Percentiles rank a stretch among this genome's conserved stretches.
Conservation (phyloP, 805 yeast species). For the Candida tammaniensis region DNA sequence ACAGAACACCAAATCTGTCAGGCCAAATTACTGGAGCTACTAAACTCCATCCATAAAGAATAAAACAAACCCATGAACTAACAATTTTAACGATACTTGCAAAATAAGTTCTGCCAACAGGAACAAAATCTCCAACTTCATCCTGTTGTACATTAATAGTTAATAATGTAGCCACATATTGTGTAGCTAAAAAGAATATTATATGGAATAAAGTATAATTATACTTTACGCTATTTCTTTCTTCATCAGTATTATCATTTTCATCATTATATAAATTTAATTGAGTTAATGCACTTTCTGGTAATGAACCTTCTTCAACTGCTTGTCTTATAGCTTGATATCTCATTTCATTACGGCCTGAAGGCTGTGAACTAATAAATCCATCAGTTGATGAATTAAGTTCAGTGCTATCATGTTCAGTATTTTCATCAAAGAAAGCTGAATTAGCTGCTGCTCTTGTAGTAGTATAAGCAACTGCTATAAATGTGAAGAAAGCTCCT, state of each 20-base stretch:
- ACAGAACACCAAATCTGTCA: slow-evolving; percentile 64
- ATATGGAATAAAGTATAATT: slow-evolving; percentile 86
- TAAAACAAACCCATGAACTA: slow-evolving; percentile 89
- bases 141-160: slow-evolving; percentile 89
- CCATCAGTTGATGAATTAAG: slow-evolving; percentile 41
- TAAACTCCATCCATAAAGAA: slow-evolving; percentile 84
- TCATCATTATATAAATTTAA: slow-evolving; percentile 54
- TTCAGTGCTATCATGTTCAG: slow-evolving; percentile 15
- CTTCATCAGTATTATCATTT: slow-evolving; percentile 50
- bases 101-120: slow-evolving; percentile 96
- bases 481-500: slow-evolving; percentile 90
- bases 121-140: slow-evolving; percentile 84
- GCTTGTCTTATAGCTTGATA: slow-evolving; percentile 88
- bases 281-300: slow-evolving; percentile 85
- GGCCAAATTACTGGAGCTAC: slow-evolving; percentile 90
- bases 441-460: slow-evolving; percentile 86
- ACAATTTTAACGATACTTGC: slow-evolving; percentile 92
- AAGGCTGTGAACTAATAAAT: slow-evolving; percentile 46
- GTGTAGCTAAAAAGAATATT: slow-evolving; percentile 92
- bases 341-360: slow-evolving; percentile 67
- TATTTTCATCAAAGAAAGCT: slow-evolving; percentile 38
- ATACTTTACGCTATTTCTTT: slow-evolving; percentile 63
- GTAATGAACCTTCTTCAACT: slow-evolving; percentile 92
- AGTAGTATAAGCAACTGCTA: slow-evolving; percentile 95
- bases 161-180: slow-evolving; percentile 89